These are phyloP conservation scores for Chenopodium berlandieri DNA, from an alignment of 148 eudicot species.

Conservation along the genomic window DNA sequence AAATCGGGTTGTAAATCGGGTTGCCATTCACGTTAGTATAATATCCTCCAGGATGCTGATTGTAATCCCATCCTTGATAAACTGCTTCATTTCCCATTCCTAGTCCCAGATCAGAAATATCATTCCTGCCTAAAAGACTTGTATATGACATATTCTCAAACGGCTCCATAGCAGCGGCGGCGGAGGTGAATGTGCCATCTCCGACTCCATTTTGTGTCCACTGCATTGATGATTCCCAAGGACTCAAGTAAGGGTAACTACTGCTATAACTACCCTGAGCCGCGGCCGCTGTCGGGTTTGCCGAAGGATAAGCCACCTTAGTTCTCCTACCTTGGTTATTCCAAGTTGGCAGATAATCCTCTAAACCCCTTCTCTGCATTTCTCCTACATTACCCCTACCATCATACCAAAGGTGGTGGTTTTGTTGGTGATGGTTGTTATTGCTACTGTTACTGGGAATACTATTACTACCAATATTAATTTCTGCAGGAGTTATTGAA, in stretches of 20 bases:
- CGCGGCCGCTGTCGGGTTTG: neutral
- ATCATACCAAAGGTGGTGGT: conserved; percentile 11
- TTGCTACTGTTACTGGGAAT: neutral
- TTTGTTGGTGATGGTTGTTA: neutral
- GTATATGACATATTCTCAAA: conserved; percentile 31
- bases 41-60: conserved; percentile 23
- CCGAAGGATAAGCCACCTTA: neutral
- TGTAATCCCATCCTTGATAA: conserved; percentile 21
- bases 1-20: neutral
- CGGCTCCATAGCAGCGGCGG: neutral
- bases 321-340: conserved; percentile 31
- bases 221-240: conserved; percentile 24
- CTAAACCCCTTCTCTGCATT: conserved; percentile 28
- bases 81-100: conserved; percentile 17
- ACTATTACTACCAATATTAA: neutral
- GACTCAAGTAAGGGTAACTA: conserved; percentile 16
- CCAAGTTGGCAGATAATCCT: conserved; percentile 26
- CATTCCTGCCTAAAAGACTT: conserved; percentile 47
- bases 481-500: conserved; percentile 19
- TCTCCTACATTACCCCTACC: conserved; percentile 9
- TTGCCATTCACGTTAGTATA: conserved; percentile 5
- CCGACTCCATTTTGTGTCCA: conserved; percentile 19
- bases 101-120: neutral
- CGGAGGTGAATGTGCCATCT: neutral
- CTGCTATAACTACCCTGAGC: neutral